phyloP scores from a whole-genome alignment of 352 stramenopile genomes.

The Globisporangium nunn region DNA sequence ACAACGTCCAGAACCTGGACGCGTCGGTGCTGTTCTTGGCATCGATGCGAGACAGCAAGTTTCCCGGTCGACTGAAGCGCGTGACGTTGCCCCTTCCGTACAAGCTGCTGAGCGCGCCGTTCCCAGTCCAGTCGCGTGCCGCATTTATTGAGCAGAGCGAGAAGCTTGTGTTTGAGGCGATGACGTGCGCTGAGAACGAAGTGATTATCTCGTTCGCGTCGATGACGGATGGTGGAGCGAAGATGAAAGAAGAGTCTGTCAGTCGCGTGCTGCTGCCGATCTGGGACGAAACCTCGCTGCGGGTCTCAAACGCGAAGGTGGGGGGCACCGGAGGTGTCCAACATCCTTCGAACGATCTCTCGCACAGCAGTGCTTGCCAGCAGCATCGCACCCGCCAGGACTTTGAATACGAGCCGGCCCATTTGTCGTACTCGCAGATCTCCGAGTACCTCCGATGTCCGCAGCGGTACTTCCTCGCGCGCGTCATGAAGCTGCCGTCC shows the following conservation, averaged over 20 bases:
- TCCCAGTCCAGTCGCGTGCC: slow-evolving; percentile 46
- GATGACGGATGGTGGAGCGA: slow-evolving; percentile 11
- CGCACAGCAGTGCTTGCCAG: not conserved
- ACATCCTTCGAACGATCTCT: not conserved
- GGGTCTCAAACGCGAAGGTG: not conserved
- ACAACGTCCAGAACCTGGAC: slow-evolving; percentile 29
- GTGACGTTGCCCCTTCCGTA: slow-evolving; percentile 55
- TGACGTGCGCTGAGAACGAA: slow-evolving; percentile 20
- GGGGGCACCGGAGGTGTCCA: not conserved
- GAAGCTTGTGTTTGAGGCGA: slow-evolving; percentile 35
- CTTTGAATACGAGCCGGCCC: slow-evolving; percentile 30
- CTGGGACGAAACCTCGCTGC: slow-evolving; percentile 11
- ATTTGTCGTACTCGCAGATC: slow-evolving; percentile 82
- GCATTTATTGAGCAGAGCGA: slow-evolving; percentile 45
- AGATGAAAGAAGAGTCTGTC: slow-evolving; percentile 16
- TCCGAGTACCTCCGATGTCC: slow-evolving; percentile 74
- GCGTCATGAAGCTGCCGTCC: slow-evolving; percentile 47
- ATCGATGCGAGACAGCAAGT: slow-evolving; percentile 75
- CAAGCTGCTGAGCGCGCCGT: slow-evolving; percentile 38
- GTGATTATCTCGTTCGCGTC: slow-evolving; percentile 52
- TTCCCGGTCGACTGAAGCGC: slow-evolving; percentile 65
- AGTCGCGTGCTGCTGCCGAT: slow-evolving; percentile 27
- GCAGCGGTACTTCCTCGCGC: slow-evolving; percentile 71
- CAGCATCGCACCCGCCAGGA: not conserved
- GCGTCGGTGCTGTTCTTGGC: slow-evolving; percentile 39